Base-by-base conservation (phyloP, 176 grass and related monocot species). In the Cenchrus americanus region DNA sequence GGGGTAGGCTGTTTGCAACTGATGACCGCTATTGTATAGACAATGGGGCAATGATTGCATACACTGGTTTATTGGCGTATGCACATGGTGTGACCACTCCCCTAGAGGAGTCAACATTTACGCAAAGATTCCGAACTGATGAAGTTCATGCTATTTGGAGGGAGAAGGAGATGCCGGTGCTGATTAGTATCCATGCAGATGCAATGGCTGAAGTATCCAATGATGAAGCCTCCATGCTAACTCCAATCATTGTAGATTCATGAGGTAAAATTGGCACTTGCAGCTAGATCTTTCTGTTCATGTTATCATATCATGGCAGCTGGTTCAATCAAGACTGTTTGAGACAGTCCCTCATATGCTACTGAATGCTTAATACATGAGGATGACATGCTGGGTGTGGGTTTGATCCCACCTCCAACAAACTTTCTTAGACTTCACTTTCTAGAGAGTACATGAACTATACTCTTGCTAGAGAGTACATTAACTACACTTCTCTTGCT, bases 41-140 rank as follows among this genome's bases (percentile, higher is more conserved):
- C 80, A 98, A 98, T 27, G 96, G 96, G 50, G 93, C 96, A 26
- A 96, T 96, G 96, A 98, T 95, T 93, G 93, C 96, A 75, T 98
- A 96, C 52, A 92, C 96, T 24, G 96, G 93, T 84, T 87, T 98
- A 76, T 87, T 98, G 75, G 91, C 80, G 5, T 96, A 94, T 66
- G 85, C 89, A 58, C 82, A 96, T 78, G 93, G 91, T 15, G 27
- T 69, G 24, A 99, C 85, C 77, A 99, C 91, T 42, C 87, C 91
- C 9, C 24, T 99, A 8, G 93, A 94, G 82, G 93, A 92, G 24
- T 92, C 93, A 0, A 90, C 91, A 74, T 99, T 99, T 89, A 99
- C 96, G 10, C 93, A 99, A 74, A 93, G 93, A 74, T 99, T 96
- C 77, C 77, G 91, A 81, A 99, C 93, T 22, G 91, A 99, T 51